phyloP scores from a whole-genome alignment of 768 basidiomycete species.

The Mycena maculata region DNA sequence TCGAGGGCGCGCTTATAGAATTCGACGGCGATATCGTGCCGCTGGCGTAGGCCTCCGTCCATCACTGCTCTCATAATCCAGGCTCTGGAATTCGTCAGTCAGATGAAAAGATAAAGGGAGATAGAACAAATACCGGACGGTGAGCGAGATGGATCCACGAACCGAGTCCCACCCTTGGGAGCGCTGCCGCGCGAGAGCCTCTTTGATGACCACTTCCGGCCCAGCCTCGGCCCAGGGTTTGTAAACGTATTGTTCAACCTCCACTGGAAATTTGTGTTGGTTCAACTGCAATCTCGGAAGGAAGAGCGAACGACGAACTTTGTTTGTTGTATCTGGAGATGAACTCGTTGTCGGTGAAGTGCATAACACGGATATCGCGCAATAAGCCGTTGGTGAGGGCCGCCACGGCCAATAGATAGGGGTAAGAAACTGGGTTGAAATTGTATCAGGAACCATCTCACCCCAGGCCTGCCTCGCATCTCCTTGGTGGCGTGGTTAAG shows the following conservation, averaged over 20 bases:
- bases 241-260: slow-evolving; percentile 14
- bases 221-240: slow-evolving; percentile 11
- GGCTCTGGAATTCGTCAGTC: slow-evolving; percentile 6
- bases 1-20: slow-evolving; percentile 20
- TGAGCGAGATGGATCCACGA: slow-evolving; percentile 30
- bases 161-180: slow-evolving; percentile 31
- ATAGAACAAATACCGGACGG: slow-evolving; percentile 29
- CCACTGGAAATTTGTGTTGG: too few species aligned
- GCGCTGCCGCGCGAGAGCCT: slow-evolving; percentile 31
- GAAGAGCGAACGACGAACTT: too few species aligned
- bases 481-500: background rate
- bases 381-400: slow-evolving; percentile 34
- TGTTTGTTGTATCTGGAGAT: slow-evolving; percentile 30
- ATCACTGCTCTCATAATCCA: slow-evolving; percentile 36
- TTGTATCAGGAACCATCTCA: background rate
- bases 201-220: slow-evolving; percentile 29
- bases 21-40: slow-evolving; percentile 22
- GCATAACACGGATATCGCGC: slow-evolving; percentile 35
- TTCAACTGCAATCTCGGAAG: too few species aligned
- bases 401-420: slow-evolving; percentile 5
- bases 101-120: background rate
- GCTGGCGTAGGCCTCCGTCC: background rate
- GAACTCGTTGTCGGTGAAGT: slow-evolving; percentile 25
- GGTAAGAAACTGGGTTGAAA: background rate
- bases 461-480: slow-evolving; percentile 24